Percentiles rank a stretch among this genome's conserved stretches.
Evolutionary conservation across 495 filamentous ascomycete species (phyloP).

Genomic region (Glarea lozoyensis): DNA sequence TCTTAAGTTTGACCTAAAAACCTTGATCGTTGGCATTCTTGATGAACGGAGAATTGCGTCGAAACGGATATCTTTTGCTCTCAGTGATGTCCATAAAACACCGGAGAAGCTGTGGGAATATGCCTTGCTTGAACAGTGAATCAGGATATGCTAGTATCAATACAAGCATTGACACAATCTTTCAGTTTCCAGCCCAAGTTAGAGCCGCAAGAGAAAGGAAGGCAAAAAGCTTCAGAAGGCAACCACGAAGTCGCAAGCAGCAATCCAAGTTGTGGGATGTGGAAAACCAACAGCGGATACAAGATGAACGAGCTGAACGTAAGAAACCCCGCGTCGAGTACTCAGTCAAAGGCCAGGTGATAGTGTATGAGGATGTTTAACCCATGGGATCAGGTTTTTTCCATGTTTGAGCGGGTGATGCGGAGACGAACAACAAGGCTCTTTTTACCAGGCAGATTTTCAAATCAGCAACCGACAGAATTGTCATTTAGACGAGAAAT

Average conservation of each 20-base stretch:
- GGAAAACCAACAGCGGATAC: constrained; percentile 10
- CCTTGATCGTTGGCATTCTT: background rate
- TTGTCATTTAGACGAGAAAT: too few relatives aligned
- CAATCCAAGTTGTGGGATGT: constrained; percentile 7
- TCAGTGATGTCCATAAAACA: background rate
- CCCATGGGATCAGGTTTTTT: too few relatives aligned
- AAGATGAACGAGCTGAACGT: constrained; percentile 7
- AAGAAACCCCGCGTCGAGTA: too few relatives aligned
- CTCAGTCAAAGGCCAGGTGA: too few relatives aligned
- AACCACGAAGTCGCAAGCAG: constrained; percentile 8
- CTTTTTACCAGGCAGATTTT: too few relatives aligned
- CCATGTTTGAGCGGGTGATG: too few relatives aligned
- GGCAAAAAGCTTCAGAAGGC: constrained; percentile 6
- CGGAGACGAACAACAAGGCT: too few relatives aligned
- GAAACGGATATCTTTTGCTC: background rate
- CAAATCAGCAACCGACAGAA: too few relatives aligned
- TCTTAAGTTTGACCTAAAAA: background rate
- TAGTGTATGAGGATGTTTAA: too few relatives aligned
- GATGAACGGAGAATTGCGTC: background rate
- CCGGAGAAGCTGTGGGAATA: constrained; percentile 4
- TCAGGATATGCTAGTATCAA: constrained; percentile 7
- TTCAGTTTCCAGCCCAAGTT: constrained; percentile 4
- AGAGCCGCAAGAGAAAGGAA: constrained; percentile 7
- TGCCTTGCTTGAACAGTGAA: background rate
- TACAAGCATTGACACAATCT: constrained; percentile 6